Evolutionary conservation across 2,329 filamentous ascomycete species (phyloP).

Genomic region (Fusarium metavorans): DNA sequence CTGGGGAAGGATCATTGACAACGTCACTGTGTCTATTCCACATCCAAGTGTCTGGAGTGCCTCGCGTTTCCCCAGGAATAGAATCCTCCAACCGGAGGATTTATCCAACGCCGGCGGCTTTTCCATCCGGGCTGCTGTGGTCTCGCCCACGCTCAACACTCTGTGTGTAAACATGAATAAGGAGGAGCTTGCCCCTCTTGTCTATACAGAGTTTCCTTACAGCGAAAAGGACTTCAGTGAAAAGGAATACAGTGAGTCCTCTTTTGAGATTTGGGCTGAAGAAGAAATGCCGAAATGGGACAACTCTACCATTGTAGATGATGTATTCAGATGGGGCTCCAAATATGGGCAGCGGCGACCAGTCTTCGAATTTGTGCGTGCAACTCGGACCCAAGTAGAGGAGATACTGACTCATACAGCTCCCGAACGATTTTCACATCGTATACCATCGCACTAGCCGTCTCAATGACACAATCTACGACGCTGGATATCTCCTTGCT

Average conservation of each 20-base stretch:
- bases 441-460: neutral
- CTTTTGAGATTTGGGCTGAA: neutral
- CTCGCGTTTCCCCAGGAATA: neutral
- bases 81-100: neutral
- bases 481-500: neutral
- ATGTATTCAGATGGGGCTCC: neutral
- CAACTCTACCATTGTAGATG: neutral
- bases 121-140: neutral
- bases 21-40: neutral
- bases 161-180: neutral
- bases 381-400: neutral
- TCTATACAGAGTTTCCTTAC: neutral
- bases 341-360: neutral
- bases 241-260: no score
- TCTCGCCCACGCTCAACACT: neutral
- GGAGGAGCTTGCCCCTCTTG: neutral
- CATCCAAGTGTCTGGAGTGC: neutral
- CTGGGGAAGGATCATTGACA: neutral
- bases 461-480: fast-evolving
- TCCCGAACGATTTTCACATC: neutral
- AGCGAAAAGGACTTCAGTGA: neutral
- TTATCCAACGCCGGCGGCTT: neutral
- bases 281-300: neutral
- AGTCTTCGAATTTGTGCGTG: neutral
- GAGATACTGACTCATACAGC: neutral